Evolutionary conservation across 805 yeast genomes (phyloP).

Genomic region (Ogataea dorogensis): DNA sequence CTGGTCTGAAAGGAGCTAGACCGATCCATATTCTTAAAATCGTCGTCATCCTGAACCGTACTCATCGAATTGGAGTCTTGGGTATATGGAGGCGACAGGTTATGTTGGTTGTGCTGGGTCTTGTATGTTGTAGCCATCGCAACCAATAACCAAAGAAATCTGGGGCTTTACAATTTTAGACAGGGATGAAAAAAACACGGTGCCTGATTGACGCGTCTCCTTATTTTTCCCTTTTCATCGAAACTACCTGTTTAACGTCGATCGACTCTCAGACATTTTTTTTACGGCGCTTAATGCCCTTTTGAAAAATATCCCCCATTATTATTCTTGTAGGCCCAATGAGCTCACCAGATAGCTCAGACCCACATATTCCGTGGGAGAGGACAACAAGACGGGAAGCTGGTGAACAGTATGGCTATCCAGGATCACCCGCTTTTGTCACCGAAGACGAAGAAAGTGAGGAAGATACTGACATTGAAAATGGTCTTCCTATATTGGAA

Average conservation of each 20-base stretch:
- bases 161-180: conserved; percentile 7
- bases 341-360: conserved; percentile 17
- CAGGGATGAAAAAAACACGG: conserved; percentile 13
- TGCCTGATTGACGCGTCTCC: conserved; percentile 6
- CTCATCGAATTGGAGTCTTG: conserved; percentile 33
- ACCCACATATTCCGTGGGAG: conserved; percentile 20
- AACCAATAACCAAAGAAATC: conserved; percentile 4
- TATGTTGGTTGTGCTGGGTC: conserved; percentile 5
- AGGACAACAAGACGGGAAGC: no score
- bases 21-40: conserved; percentile 31
- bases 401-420: no score
- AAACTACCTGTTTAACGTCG: conserved; percentile 6
- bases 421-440: no score
- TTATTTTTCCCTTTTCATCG: conserved; percentile 2
- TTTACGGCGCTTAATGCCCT: conserved; percentile 9
- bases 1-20: conserved; percentile 40
- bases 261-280: no score
- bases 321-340: background rate
- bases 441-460: no score
- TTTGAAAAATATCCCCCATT: conserved; percentile 3
- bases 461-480: no score
- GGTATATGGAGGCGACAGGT: conserved; percentile 24
- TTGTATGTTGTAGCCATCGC: conserved; percentile 8
- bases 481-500: no score
- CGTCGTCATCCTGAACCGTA: conserved; percentile 36